These are phyloP conservation scores for Noccaea caerulescens DNA, from an alignment of 345 rosid species.

Conservation along the genomic window DNA sequence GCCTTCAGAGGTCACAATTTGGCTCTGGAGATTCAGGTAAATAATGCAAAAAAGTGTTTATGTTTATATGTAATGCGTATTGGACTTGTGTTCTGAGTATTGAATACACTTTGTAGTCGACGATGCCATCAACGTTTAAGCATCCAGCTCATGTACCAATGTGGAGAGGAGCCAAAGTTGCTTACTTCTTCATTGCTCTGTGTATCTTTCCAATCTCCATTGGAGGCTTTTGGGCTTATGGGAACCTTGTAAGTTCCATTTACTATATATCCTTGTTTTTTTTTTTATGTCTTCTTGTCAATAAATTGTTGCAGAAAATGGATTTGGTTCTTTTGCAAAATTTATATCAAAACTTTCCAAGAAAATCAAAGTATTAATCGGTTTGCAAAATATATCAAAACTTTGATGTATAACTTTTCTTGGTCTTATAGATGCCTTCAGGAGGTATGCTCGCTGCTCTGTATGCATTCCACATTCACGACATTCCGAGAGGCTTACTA, in stretches of 20 bases:
- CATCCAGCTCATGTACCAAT: conserved; percentile 98
- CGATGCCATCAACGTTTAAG: conserved; percentile 98
- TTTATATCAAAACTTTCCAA: no score
- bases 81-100: conserved; percentile 10
- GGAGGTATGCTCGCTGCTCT: conserved; percentile 90
- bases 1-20: conserved; percentile 95
- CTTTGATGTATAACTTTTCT: background rate
- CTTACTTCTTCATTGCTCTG: conserved; percentile 84
- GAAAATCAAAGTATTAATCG: no score
- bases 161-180: conserved; percentile 99
- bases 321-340: background rate
- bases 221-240: conserved; percentile 98
- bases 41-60: background rate
- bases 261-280: background rate
- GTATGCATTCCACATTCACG: conserved; percentile 83
- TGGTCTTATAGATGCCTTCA: conserved; percentile 70
- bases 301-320: no score
- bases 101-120: conserved; percentile 58
- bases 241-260: conserved; percentile 73
- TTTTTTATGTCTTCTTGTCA: background rate
- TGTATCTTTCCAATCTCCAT: conserved; percentile 89
- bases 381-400: no score
- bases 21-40: conserved; percentile 91
- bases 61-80: conserved; percentile 4
- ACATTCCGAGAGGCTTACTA: conserved; percentile 87